These are phyloP conservation scores for Vickermania ingenoplastis DNA, from an alignment of 208 protist species.

Conservation along the genomic window DNA sequence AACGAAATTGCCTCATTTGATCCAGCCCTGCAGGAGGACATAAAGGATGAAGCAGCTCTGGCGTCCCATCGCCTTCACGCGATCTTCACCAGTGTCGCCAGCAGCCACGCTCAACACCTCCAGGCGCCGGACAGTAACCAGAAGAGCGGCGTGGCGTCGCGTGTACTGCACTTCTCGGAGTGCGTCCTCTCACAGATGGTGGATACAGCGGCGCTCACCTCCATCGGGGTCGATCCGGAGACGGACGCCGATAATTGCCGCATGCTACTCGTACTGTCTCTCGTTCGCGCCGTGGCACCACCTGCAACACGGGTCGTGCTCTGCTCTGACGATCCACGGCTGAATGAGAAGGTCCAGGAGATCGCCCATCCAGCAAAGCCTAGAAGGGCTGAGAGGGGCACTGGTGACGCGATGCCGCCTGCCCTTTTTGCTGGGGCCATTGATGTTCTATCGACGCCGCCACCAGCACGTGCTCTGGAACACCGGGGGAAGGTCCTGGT, in stretches of 20 bases:
- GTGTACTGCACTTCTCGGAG: slow-evolving; percentile 78
- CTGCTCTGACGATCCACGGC: slow-evolving; percentile 53
- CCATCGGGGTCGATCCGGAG: slow-evolving; percentile 13
- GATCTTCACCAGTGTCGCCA: too few relatives aligned
- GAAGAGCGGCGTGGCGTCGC: neutral
- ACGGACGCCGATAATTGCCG: slow-evolving; percentile 51
- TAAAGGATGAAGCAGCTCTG: slow-evolving; percentile 36
- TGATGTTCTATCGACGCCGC: slow-evolving; percentile 34
- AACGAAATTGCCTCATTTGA: slow-evolving; percentile 53
- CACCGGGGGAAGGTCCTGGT: slow-evolving; percentile 21
- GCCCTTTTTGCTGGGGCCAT: slow-evolving; percentile 31
- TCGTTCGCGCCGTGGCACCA: slow-evolving; percentile 40
- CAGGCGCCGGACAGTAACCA: slow-evolving; percentile 8
- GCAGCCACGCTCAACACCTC: too few relatives aligned
- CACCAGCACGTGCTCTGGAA: slow-evolving; percentile 25
- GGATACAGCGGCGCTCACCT: slow-evolving; percentile 1
- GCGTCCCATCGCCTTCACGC: slow-evolving; percentile 60
- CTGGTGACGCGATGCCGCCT: neutral
- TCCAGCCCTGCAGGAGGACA: slow-evolving; percentile 36
- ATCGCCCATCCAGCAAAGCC: slow-evolving; percentile 12
- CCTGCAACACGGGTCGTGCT: slow-evolving; percentile 25
- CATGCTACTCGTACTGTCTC: slow-evolving; percentile 53
- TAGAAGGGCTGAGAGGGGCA: too few relatives aligned
- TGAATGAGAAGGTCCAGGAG: slow-evolving; percentile 13
- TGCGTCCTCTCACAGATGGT: slow-evolving; percentile 42